Conservation (phyloP, 2,329 filamentous ascomycete genomes). For the Penicillium sp. region DNA sequence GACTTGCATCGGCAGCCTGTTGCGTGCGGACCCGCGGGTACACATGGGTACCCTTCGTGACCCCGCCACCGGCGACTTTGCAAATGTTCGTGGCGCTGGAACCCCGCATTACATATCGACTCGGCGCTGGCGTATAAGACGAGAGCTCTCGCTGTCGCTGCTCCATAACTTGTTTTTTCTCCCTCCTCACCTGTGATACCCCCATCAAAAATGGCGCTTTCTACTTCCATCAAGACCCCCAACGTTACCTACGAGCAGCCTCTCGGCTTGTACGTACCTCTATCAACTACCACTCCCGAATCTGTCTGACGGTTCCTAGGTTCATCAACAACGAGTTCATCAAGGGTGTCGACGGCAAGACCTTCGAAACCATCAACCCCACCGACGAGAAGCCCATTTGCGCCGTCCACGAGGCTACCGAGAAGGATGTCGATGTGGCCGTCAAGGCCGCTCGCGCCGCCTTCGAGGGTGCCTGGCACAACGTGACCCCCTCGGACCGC, state of each 20-base stretch:
- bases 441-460: constrained; percentile 83
- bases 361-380: constrained; percentile 90
- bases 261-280: constrained; percentile 35
- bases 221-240: constrained; percentile 40
- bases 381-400: constrained; percentile 79
- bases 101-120: neutral
- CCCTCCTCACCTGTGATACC: constrained; percentile 6
- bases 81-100: neutral
- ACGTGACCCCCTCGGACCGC: constrained; percentile 68
- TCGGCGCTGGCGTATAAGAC: neutral
- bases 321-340: constrained; percentile 56
- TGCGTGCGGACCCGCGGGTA: constrained; percentile 3
- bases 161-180: neutral
- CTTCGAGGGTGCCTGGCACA: constrained; percentile 71
- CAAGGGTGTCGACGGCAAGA: constrained; percentile 78
- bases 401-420: constrained; percentile 78
- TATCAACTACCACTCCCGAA: constrained; percentile 53
- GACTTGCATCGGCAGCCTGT: neutral
- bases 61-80: neutral
- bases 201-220: constrained; percentile 39
- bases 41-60: neutral
- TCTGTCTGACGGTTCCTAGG: constrained; percentile 46
- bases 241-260: constrained; percentile 44
- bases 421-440: constrained; percentile 74
- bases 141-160: neutral